Base-by-base conservation (phyloP, 2,329 filamentous ascomycete genomes). In the Fusarium sp. region DNA sequence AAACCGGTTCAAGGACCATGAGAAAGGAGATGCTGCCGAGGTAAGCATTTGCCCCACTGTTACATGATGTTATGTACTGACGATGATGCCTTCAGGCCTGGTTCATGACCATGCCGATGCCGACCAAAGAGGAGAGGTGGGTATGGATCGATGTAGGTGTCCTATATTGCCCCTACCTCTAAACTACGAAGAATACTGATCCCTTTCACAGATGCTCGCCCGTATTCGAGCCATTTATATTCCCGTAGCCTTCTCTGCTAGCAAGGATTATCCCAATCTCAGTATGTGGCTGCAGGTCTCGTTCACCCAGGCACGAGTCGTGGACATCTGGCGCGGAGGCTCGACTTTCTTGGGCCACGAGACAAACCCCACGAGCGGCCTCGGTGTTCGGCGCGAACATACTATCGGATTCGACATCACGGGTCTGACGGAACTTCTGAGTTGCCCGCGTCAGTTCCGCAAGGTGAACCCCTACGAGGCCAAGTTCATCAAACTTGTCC, bases 321-420 rank as follows among this genome's bases (percentile, higher is more conserved):
- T 33, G 2, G 4, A 22, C 3, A 49, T 49, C 14, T 49, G 29
- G 29, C 20, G 29, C 4, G 29, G 45, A n/a, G 29, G 20, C 45
- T n/a, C 13, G 9, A 5, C 20, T 5, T 47, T 47, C 1, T 4
- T 15, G 8, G 14, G 27, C 5, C 20, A 47, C 12, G 13, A 31
- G 18, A 47, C 20, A 5, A 5, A 3, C 4, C 11, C 20, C 1
- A 22, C 14, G 4, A 17, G 4, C 3, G 29, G 27, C 7, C 20
- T 47, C 0, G 6, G 6, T 5, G 10, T 47, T 3, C 12, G 20
- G 45, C 27, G 45, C 2, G 6, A 22, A 8, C 6, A 22, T 3
- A 22, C 45, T 3, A 22, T 47, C 9, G 20, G 27, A 4, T 47
- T 49, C 8, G 20, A 49, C 9, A 49, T 33, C 15, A 33, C 29